Evolutionary conservation across 805 yeast species (phyloP), one percentile per base, ranked within the genome.

Genomic region (Yarrowia sp.): DNA sequence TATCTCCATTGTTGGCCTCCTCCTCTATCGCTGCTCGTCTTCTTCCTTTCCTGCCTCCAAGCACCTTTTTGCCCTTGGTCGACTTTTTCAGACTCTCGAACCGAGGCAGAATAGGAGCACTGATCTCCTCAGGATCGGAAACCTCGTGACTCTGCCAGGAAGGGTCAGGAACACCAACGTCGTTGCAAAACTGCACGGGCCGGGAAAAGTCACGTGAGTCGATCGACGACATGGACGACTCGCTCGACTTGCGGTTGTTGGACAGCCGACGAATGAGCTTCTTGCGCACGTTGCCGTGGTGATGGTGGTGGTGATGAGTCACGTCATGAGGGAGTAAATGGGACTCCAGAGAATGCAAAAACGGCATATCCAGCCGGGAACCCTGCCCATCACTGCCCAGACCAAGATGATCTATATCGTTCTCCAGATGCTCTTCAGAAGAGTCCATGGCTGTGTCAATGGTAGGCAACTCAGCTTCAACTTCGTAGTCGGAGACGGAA

Each of bases 201-300:
- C 65, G 65, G 8, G 65, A 59, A 45, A 59, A 59, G 42, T 59
- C 65, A 14, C 65, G 65, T 15, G 65, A 59, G 12, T 45, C 65
- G 8, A 59, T 48, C 14, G 52, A 43, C 16, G 64, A 58, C 43
- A 32, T 36, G 26, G 50, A 41, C 48, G 64, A 59, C 40, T 56
- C 63, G 15, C 40, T 26, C 15, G 46, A 41, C 14, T 56, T 22
- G 7, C 63, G 59, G 35, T 15, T 55, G 32, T 9, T 41, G n/a
- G 26, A 19, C 38, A 56, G 22, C 11, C 48, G 16, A 2, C 63
- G 36, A 5, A 42, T 56, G 19, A 56, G 48, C 38, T 56, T 56
- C 63, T 56, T 56, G 2, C 63, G 38, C 5, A 56, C 48, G 14
- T 38, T 16, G 12, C 45, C 45, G 7, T 22, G 43, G 12, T 36